A percentile compares a stretch with the other conserved stretches of the same genome.
phyloP scores from a whole-genome alignment of 495 filamentous ascomycete genomes.

The Penicillium subrubescens region DNA sequence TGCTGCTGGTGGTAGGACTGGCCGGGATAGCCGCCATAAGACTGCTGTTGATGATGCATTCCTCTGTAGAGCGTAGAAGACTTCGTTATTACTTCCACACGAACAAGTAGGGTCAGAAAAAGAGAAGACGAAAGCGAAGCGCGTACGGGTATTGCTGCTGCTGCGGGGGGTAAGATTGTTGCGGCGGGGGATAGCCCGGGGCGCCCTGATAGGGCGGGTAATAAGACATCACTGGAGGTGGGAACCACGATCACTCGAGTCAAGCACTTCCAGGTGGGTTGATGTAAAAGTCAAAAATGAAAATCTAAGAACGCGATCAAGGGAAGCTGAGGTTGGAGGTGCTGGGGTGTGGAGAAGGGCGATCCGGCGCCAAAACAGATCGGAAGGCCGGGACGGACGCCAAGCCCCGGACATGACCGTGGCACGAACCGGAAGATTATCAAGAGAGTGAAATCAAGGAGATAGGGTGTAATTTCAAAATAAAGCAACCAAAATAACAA shows the following conservation, averaged over 20 bases:
- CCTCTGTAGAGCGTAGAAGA: conserved; percentile 21
- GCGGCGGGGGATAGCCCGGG: conserved; percentile 54
- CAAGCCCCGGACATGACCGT: conserved; percentile 1
- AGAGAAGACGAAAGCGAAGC: conserved; percentile 24
- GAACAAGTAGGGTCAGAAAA: neutral
- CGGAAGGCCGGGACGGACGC: conserved; percentile 25
- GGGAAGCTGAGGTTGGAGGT: conserved; percentile 3
- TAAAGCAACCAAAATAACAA: neutral
- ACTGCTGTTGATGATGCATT: conserved; percentile 39
- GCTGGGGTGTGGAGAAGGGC: conserved; percentile 25
- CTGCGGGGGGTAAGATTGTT: conserved; percentile 37
- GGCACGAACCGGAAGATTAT: neutral
- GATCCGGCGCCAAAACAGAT: conserved; percentile 27
- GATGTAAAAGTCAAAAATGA: neutral
- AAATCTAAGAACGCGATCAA: conserved; percentile 2
- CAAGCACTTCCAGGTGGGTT: neutral
- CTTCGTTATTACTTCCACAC: conserved; percentile 9
- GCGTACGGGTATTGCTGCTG: conserved; percentile 44
- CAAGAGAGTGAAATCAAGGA: neutral
- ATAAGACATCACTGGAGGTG: conserved; percentile 48
- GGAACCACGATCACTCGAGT: neutral
- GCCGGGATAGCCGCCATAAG: conserved; percentile 51
- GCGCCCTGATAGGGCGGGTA: conserved; percentile 51
- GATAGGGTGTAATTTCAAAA: neutral
- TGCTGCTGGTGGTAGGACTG: conserved; percentile 48